A percentile compares a stretch with the other conserved stretches of the same genome.
Conservation (phyloP, 1,139 yeast genomes). For the Lodderomyces pseudojiufengensis region DNA sequence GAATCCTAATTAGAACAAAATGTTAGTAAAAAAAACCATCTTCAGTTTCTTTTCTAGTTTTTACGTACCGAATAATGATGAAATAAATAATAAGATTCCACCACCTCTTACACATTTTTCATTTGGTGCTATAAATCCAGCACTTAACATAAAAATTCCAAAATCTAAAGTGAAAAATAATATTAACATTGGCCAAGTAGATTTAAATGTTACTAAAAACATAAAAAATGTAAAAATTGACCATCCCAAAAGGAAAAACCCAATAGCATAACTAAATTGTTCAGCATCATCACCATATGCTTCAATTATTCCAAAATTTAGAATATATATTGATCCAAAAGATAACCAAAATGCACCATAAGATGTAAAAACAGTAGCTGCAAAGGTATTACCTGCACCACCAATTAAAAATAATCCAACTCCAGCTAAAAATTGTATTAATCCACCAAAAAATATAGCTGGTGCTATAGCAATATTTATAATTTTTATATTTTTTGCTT, state of each 20-base stretch:
- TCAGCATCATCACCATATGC: conserved; percentile 42
- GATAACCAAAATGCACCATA: conserved; percentile 45
- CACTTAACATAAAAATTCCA: conserved; percentile 42
- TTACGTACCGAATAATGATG: conserved; percentile 35
- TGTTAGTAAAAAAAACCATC: no score
- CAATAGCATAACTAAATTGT: conserved; percentile 34
- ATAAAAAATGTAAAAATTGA: conserved; percentile 41
- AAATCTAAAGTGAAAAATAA: conserved; percentile 35
- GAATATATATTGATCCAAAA: conserved; percentile 33
- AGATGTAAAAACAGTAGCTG: conserved; percentile 36
- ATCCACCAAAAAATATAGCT: conserved; percentile 45
- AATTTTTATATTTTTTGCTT: conserved; percentile 36
- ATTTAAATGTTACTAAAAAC: conserved; percentile 37
- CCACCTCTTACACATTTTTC: conserved; percentile 34
- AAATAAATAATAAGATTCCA: conserved; percentile 41
- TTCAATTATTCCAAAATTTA: conserved; percentile 49
- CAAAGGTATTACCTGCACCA: conserved; percentile 30
- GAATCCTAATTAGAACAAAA: no score
- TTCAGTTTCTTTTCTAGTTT: no score
- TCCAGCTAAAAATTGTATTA: conserved; percentile 47
- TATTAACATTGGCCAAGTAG: conserved; percentile 38
- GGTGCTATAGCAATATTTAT: conserved; percentile 43
- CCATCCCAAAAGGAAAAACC: conserved; percentile 45
- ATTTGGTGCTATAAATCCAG: conserved; percentile 35
- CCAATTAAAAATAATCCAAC: conserved; percentile 46